These are phyloP conservation scores for Xylaria sp. DNA, from an alignment of 2,329 filamentous ascomycete species.

Conservation along the genomic window DNA sequence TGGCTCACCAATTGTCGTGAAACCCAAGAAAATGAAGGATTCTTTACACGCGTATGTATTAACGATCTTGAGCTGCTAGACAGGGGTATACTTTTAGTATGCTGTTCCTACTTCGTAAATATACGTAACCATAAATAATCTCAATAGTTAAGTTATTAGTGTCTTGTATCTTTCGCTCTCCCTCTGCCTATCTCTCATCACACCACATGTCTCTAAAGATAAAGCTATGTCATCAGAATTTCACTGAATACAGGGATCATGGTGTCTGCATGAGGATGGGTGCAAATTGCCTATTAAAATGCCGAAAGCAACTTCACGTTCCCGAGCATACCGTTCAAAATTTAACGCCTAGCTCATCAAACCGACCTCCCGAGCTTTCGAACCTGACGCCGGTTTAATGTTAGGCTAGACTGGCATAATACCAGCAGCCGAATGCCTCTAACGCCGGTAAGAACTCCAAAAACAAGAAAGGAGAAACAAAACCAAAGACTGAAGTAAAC, in stretches of 20 bases:
- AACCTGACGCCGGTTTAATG: conserved; percentile 43
- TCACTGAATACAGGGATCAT: no score
- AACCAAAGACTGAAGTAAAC: conserved; percentile 5
- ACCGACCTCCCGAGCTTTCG: conserved; percentile 19
- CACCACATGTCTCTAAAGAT: background rate
- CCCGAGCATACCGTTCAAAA: conserved; percentile 19
- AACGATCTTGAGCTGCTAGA: conserved; percentile 9
- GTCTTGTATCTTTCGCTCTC: background rate
- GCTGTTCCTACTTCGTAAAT: conserved; percentile 12
- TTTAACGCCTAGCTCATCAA: conserved; percentile 22
- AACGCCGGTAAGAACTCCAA: conserved; percentile 11
- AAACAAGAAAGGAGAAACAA: background rate
- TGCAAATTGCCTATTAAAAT: background rate
- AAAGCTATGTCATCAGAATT: background rate
- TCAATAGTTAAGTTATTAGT: background rate
- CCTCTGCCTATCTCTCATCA: background rate
- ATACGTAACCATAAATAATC: conserved; percentile 4
- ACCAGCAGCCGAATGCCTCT: conserved; percentile 35
- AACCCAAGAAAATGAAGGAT: conserved; percentile 7
- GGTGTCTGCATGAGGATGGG: background rate
- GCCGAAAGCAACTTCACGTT: conserved; percentile 2
- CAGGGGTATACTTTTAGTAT: conserved; percentile 23
- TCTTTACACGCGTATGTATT: conserved; percentile 1
- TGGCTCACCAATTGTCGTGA: conserved; percentile 1
- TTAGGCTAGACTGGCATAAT: conserved; percentile 36